Conservation (phyloP, 495 filamentous ascomycete species). For the Penicillium simplicissimum region DNA sequence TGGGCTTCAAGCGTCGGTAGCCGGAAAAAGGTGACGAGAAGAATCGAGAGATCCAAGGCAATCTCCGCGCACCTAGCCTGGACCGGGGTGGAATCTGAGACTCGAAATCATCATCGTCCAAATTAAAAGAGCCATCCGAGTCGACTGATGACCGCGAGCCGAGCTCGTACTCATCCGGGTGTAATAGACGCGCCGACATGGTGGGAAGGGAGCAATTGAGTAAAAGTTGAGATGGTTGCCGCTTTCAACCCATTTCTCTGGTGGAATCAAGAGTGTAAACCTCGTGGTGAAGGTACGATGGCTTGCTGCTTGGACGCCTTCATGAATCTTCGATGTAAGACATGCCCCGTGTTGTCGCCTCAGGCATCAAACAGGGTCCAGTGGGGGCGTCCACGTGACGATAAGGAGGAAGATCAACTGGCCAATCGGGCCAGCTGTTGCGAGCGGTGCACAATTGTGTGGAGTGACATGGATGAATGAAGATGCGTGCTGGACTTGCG, state of each 20-base stretch:
- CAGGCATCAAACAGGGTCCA: not conserved
- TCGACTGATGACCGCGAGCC: conserved; percentile 46
- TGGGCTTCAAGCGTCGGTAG: conserved; percentile 38
- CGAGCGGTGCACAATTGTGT: too few relatives aligned
- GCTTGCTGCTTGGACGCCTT: not conserved
- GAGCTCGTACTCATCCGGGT: conserved; percentile 51
- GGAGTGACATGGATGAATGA: not conserved
- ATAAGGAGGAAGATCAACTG: not conserved
- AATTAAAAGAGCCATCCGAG: conserved; percentile 48
- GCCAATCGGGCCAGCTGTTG: not conserved
- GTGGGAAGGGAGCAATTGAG: not conserved
- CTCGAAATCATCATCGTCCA: conserved; percentile 53
- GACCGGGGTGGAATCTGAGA: conserved; percentile 38
- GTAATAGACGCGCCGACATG: conserved; percentile 46
- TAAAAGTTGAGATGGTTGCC: not conserved
- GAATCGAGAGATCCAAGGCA: conserved; percentile 32
- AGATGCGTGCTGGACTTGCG: too few relatives aligned
- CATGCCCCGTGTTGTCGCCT: not conserved
- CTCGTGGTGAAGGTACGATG: not conserved
- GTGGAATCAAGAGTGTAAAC: not conserved
- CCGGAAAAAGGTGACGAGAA: conserved; percentile 28
- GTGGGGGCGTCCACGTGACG: not conserved
- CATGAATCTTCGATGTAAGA: not conserved
- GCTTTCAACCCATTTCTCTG: conserved; percentile 1
- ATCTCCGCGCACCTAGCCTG: conserved; percentile 25